Percentiles rank a stretch among this genome's conserved stretches.
Evolutionary conservation across 805 yeast species (phyloP).

Genomic region (Lachancea sp.): DNA sequence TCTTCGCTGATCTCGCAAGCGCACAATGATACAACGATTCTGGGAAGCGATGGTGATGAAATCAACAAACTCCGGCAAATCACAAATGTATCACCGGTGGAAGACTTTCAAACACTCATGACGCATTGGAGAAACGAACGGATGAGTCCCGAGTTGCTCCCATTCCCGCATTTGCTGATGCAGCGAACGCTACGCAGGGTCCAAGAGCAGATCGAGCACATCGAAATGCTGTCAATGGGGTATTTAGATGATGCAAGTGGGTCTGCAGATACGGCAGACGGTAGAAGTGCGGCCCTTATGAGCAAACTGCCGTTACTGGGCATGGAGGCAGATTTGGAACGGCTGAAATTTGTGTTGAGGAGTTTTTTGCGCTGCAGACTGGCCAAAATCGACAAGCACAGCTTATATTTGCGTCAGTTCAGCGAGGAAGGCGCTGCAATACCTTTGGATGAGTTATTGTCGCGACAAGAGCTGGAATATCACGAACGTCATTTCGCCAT

Average conservation of each 20-base stretch:
- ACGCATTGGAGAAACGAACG: slow-evolving; percentile 79
- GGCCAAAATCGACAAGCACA: slow-evolving; percentile 63
- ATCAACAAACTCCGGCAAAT: slow-evolving; percentile 1
- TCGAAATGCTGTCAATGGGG: slow-evolving; percentile 74
- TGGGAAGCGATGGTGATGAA: slow-evolving; percentile 10
- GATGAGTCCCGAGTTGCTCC: slow-evolving; percentile 79
- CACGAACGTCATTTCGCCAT: slow-evolving; percentile 64
- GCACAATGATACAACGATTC: slow-evolving; percentile 15
- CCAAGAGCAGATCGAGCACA: slow-evolving; percentile 63
- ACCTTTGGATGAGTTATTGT: slow-evolving; percentile 34
- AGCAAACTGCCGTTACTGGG: slow-evolving; percentile 75
- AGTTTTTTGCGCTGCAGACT: slow-evolving; percentile 75
- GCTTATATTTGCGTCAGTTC: slow-evolving; percentile 48
- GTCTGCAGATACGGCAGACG: neutral
- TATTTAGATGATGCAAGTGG: slow-evolving; percentile 43
- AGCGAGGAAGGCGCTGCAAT: slow-evolving; percentile 31
- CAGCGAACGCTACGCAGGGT: slow-evolving; percentile 52
- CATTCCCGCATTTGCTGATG: slow-evolving; percentile 58
- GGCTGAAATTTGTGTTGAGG: slow-evolving; percentile 76
- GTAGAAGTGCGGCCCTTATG: slow-evolving; percentile 35
- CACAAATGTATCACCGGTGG: slow-evolving; percentile 17
- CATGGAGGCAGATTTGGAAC: slow-evolving; percentile 85
- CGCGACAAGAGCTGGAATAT: slow-evolving; percentile 56
- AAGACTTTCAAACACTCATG: slow-evolving; percentile 36
- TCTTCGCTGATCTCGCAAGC: slow-evolving; percentile 16